Evolutionary conservation across 345 rosid species (phyloP), one percentile per base, ranked within the genome.

Genomic region (Sisymbrium irio): DNA sequence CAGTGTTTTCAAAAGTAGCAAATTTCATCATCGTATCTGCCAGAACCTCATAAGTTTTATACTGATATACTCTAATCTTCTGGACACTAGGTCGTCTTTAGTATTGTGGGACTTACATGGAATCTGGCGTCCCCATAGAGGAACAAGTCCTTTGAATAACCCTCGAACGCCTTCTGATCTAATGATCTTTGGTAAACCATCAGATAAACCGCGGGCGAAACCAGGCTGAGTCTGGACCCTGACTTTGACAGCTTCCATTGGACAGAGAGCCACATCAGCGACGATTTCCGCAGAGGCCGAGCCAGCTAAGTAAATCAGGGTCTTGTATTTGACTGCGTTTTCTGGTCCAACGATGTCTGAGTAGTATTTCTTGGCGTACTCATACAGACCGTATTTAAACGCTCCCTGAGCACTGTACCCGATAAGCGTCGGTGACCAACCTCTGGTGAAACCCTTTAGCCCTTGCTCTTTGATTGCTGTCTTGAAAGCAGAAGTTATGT

Each of bases 361-460:
- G 77, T 92, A 95, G 69, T 92, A 92, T 77, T 95, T 92, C 91
- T 95, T 92, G 73, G 91, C 82, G 79, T 75, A 95, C 72, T 95
- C 97, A 3, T 95, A 95, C 61, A 95, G 86, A 27, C 99, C 96
- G 40, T 67, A 81, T 75, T 95, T 95, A 82, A 93, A 88, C 19
- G 99, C 99, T 67, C 99, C 98, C 68, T 95, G 99, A 10, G 91
- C 96, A 81, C 97, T 87, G 72, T 95, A 95, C 27, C 99, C 99
- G 10, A 95, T 55, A 65, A 95, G 77, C 1, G 99, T 95, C 2
- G 99, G 99, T 61, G 67, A 92, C 99, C 99, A 95, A 28, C 99
- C 97, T 80, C 79, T 85, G 37, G 87, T 85, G 78, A 95, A 82
- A 3, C 99, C 97, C 77, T 32, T 92, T 3, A 83, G 39, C 28